Percentiles rank a stretch among this genome's conserved stretches.
Conservation (phyloP, 306 rosid genomes). For the Abrus pulchellus region DNA sequence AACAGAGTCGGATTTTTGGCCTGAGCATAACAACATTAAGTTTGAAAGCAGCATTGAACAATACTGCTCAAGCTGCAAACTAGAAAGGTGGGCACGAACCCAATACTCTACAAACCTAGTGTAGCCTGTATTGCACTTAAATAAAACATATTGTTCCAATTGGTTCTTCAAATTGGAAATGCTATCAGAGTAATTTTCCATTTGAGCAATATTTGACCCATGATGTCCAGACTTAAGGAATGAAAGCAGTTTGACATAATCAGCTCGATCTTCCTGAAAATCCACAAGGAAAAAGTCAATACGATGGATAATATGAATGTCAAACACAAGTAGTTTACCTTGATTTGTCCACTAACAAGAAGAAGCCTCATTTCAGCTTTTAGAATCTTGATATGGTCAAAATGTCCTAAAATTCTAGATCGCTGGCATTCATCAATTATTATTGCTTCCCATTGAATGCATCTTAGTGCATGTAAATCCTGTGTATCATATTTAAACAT, state of each 20-base stretch:
- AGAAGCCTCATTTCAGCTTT: conserved; percentile 50
- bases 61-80: conserved; percentile 63
- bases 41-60: conserved; percentile 58
- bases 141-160: conserved; percentile 51
- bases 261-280: conserved; percentile 55
- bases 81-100: conserved; percentile 62
- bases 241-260: conserved; percentile 53
- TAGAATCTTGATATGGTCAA: conserved; percentile 41
- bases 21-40: conserved; percentile 50
- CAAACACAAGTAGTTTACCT: conserved; percentile 46
- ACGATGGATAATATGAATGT: conserved; percentile 39
- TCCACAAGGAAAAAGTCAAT: conserved; percentile 31
- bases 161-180: conserved; percentile 51
- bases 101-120: conserved; percentile 58
- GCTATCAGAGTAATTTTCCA: conserved; percentile 33
- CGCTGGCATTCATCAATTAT: conserved; percentile 62
- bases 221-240: conserved; percentile 47
- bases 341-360: conserved; percentile 56
- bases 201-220: conserved; percentile 25
- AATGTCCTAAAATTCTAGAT: conserved; percentile 37
- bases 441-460: conserved; percentile 56
- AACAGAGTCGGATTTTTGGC: conserved; percentile 41
- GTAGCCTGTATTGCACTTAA: conserved; percentile 44
- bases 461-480: conserved; percentile 48
- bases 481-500: conserved; percentile 39